These are phyloP conservation scores for Martensiomyces pterosporus DNA, from an alignment of 192 early-diverging fungal genomes.

Conservation along the genomic window DNA sequence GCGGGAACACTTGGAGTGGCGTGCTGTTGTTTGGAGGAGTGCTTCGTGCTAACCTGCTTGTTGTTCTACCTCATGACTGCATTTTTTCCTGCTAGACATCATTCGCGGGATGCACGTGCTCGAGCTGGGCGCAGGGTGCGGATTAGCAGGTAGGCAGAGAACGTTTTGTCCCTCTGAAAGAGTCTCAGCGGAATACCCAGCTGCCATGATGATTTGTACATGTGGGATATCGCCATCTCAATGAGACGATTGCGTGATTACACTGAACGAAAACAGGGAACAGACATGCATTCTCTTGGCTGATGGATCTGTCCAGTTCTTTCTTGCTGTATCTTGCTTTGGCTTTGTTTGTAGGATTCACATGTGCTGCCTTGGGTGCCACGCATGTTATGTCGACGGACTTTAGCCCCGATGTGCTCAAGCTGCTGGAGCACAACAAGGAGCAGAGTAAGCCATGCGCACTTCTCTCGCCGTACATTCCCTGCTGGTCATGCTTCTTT, in stretches of 20 bases:
- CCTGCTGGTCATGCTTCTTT: no score
- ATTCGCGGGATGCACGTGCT: constrained; percentile 39
- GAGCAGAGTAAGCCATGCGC: constrained; percentile 41
- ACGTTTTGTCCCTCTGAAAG: background rate
- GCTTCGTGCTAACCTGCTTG: background rate
- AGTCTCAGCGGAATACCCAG: no score
- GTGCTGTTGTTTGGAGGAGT: no score
- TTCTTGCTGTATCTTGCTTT: background rate
- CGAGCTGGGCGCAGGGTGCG: constrained; percentile 47
- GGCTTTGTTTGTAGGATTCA: constrained; percentile 30
- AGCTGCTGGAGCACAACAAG: constrained; percentile 28
- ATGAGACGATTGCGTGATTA: background rate
- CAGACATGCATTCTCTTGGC: no score
- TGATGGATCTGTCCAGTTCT: background rate
- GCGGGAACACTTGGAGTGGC: no score
- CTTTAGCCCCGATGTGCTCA: constrained; percentile 20
- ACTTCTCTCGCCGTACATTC: no score
- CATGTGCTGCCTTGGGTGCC: constrained; percentile 46
- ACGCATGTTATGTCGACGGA: constrained; percentile 34
- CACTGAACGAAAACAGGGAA: background rate
- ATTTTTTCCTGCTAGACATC: constrained; percentile 24
- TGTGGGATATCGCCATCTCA: background rate
- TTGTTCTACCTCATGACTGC: background rate
- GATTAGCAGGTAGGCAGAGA: constrained; percentile 28
- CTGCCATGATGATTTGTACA: background rate